These are phyloP conservation scores for Fistulinella cinereoalba DNA, from an alignment of 1,284 basidiomycete genomes.

Conservation along the genomic window DNA sequence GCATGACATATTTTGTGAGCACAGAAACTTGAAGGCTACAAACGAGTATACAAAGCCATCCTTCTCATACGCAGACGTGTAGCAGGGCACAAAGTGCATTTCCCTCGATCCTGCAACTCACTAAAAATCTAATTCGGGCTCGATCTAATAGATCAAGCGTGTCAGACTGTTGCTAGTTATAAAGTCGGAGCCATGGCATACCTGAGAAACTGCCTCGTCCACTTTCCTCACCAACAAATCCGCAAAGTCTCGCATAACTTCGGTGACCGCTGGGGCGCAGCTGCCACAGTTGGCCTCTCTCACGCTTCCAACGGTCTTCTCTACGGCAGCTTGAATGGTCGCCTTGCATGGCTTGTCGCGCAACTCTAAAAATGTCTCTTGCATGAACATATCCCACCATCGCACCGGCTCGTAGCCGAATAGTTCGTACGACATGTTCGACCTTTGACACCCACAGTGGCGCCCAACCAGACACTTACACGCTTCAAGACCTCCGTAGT, in stretches of 20 bases:
- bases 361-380: slow-evolving; percentile 2
- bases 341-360: slow-evolving; percentile 14
- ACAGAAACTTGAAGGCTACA: no score
- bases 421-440: not conserved
- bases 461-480: slow-evolving; percentile 12
- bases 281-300: slow-evolving; percentile 1
- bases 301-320: slow-evolving; percentile 7
- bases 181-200: not conserved
- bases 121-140: slow-evolving; percentile 1
- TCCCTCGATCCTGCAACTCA: not conserved
- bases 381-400: slow-evolving; percentile 19
- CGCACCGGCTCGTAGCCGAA: not conserved
- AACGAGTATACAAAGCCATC: no score
- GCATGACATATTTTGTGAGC: no score
- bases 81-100: no score
- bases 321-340: slow-evolving; percentile 4
- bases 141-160: not conserved
- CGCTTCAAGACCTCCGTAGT: slow-evolving; percentile 2
- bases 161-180: not conserved
- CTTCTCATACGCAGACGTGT: no score
- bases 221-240: slow-evolving; percentile 14
- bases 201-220: slow-evolving; percentile 14
- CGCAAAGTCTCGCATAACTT: slow-evolving; percentile 17
- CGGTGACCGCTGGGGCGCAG: slow-evolving; percentile 6
- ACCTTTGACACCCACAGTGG: slow-evolving; percentile 5